phyloP scores from a whole-genome alignment of 106 monocot genomes.

The Phalaenopsis aphrodite region DNA sequence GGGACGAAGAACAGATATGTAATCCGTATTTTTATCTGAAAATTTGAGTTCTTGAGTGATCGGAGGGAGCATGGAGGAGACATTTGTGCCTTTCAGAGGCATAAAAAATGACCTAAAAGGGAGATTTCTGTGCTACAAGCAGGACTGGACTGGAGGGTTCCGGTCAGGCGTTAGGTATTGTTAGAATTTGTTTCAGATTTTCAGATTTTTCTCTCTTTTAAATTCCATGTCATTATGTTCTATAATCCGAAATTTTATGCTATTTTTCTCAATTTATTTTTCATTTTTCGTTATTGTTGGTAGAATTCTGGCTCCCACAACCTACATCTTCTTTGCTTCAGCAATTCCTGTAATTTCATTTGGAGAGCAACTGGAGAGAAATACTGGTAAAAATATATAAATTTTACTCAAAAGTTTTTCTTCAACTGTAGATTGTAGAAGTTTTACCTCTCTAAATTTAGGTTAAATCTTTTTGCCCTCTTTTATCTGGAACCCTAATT shows the following conservation, averaged over 20 bases:
- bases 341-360: slow-evolving; percentile 90
- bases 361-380: slow-evolving; percentile 81
- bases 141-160: slow-evolving; percentile 69
- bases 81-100: slow-evolving; percentile 61
- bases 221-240: not conserved
- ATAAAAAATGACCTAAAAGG: slow-evolving; percentile 63
- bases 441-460: no score
- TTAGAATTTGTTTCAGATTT: not conserved
- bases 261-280: not conserved
- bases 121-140: slow-evolving; percentile 61
- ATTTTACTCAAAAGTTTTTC: no score
- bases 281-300: not conserved
- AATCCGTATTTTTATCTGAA: not conserved
- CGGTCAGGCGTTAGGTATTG: slow-evolving; percentile 55
- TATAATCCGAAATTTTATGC: not conserved
- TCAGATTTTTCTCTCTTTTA: not conserved
- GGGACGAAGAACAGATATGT: not conserved
- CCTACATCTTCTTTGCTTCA: slow-evolving; percentile 35
- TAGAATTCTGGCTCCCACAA: slow-evolving; percentile 42
- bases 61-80: slow-evolving; percentile 49
- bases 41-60: not conserved
- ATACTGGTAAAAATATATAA: slow-evolving; percentile 39
- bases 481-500: no score
- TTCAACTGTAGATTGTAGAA: no score
- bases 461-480: no score